Base-by-base conservation (phyloP, 805 yeast species). In the Candida parachauliodes region DNA sequence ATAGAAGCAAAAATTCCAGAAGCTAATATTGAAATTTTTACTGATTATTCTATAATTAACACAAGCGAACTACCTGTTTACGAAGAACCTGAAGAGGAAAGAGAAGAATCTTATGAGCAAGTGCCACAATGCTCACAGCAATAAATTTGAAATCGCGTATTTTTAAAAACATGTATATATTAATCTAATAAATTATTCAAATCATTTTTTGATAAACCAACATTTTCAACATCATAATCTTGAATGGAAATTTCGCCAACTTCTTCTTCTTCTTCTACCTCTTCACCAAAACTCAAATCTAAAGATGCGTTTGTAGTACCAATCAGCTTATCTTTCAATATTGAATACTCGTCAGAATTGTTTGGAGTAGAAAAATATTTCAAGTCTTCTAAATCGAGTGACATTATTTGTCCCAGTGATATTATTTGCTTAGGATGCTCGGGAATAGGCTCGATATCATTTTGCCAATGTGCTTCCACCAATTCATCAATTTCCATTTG, bases 11-110 rank as follows among this genome's bases (percentile, higher is more conserved):
- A 27, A n/a, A 48, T 60, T 34, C 57, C 59, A 2, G 66, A 57
- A 30, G 69, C 66, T 24, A 67, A 65, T 41, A 52, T 66, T 28
- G 70, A 65, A 38, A 52, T 57, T 31, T 51, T 65, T 21, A 53
- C 62, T 8, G 66, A 65, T 38, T 65, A 63, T 41, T 42, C 57
- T 10, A 46, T 66, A 8, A 50, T 57, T 2, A 49, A 48, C 2
- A 42, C 32, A 2, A 45, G 45, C 8, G 45, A 52, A 5, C 57
- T 65, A 36, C 72, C 72, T 1, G 45, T 48, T 22, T 64, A 65
- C 46, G 46, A 47, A 18, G 55, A 49, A 16, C 32, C 41, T 18
- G 25, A 34, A 15, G 47, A 43, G 4, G 29, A 32, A 15, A 28
- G 17, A 19, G 42, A 36, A 24, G 36, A 39, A 29, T 28, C 26